Evolutionary conservation across 306 rosid genomes (phyloP), one percentile per base, ranked within the genome.

Genomic region (Cicer arietinum): DNA sequence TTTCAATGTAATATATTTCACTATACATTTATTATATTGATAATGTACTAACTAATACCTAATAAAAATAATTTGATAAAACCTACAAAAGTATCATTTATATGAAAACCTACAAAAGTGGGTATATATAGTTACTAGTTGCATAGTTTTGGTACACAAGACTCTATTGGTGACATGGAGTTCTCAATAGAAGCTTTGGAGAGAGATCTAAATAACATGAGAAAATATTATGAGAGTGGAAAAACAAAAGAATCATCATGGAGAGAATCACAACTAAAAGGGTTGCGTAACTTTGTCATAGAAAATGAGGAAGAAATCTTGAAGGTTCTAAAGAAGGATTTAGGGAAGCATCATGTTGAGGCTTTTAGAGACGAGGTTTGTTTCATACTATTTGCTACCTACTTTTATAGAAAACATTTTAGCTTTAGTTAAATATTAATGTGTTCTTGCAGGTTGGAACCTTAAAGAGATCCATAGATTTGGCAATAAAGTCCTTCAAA

Each of bases 361-460:
- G 87, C 97, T 69, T 91, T 75, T 30, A 88, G 95, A 84, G 97
- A 91, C 17, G 95, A 91, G 97, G 97, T 35, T n/a, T 60, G 65
- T 59, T 59, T 58, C 64, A 11, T 25, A 25, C 41, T n/a, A 50
- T 2, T 50, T 57, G 7, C 53, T 13, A 12, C 7, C 59, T 53
- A 16, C 22, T 46, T 3, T 47, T 52, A 52, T 52, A 52, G 35
- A 30, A 30, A 30, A 30, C 35, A 3, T 30, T 30, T 30, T 30
- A 30, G 35, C 35, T 30, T 30, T 30, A 30, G 35, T 30, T 30
- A 42, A 42, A 42, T 42, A 12, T 63, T 6, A n/a, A 13, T 50
- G 7, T 41, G 77, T 18, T 59, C 30, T 78, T 75, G 82, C 82
- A 91, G 97, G 64, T 91, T 7, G 96, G 93, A 78, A 69, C 84